A percentile compares a stretch with the other conserved stretches of the same genome.
Conservation (phyloP, 306 rosid species). For the Ormosia emarginata region DNA sequence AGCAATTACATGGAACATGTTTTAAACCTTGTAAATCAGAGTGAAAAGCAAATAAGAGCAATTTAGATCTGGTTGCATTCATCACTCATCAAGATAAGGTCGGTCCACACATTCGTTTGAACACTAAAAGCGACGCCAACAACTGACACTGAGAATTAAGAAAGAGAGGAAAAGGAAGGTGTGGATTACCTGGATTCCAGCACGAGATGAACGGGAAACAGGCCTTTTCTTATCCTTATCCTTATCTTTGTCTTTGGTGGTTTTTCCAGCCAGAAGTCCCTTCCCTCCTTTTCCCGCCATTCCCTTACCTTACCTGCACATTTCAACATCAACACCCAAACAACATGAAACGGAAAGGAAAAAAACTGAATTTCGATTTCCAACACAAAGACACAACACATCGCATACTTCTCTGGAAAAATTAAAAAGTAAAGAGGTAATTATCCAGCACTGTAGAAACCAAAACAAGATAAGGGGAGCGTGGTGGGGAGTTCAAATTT, state of each 20-base stretch:
- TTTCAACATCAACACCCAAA: not conserved
- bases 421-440: too few relatives aligned
- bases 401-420: too few relatives aligned
- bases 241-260: conserved; percentile 80
- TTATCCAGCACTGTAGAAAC: too few relatives aligned
- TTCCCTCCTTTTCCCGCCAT: conserved; percentile 97
- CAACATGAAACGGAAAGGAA: not conserved
- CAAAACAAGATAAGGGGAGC: too few relatives aligned
- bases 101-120: not conserved
- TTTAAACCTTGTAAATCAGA: too few relatives aligned
- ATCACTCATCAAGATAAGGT: not conserved
- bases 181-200: conserved; percentile 74
- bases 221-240: conserved; percentile 81
- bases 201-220: conserved; percentile 82
- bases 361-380: too few relatives aligned
- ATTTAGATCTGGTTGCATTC: not conserved
- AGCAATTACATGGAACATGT: too few relatives aligned
- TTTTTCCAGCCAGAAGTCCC: conserved; percentile 81
- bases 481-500: too few relatives aligned
- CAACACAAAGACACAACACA: too few relatives aligned
- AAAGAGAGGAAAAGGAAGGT: not conserved
- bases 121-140: too few relatives aligned
- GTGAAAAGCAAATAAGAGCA: too few relatives aligned
- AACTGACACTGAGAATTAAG: too few relatives aligned
- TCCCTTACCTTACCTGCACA: not conserved